These are phyloP conservation scores for Ascochyta clinopodiicola DNA, from an alignment of 2,329 filamentous ascomycete species.

Conservation along the genomic window DNA sequence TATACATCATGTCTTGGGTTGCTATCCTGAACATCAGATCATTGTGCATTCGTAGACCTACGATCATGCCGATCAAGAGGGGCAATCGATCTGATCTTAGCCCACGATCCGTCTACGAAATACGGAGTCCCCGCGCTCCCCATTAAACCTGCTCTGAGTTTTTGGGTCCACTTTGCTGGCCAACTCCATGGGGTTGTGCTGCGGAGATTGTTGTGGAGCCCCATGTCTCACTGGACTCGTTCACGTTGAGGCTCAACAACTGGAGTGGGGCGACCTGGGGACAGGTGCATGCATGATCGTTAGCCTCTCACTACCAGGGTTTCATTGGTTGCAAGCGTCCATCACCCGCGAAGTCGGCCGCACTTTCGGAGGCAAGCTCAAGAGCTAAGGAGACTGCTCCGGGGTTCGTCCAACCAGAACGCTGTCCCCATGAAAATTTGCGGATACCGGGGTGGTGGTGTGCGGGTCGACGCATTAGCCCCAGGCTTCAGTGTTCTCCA, in stretches of 20 bases:
- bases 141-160: slow-evolving; percentile 9
- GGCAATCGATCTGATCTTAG: background rate
- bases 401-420: slow-evolving; percentile 21
- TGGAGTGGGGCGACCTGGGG: slow-evolving; percentile 24
- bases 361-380: slow-evolving; percentile 25
- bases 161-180: slow-evolving; percentile 15
- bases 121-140: slow-evolving; percentile 15
- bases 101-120: slow-evolving; percentile 2
- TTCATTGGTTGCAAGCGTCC: slow-evolving; percentile 23
- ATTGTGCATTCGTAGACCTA: background rate
- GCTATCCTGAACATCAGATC: slow-evolving; percentile 8
- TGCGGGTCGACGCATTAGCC: slow-evolving; percentile 26
- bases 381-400: slow-evolving; percentile 11
- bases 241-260: slow-evolving; percentile 38
- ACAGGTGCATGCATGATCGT: slow-evolving; percentile 6
- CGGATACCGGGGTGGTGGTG: slow-evolving; percentile 22
- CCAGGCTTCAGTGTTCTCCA: slow-evolving; percentile 17
- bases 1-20: slow-evolving; percentile 4
- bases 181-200: slow-evolving; percentile 33
- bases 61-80: slow-evolving; percentile 6
- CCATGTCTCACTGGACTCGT: slow-evolving; percentile 16
- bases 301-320: background rate
- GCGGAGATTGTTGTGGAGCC: slow-evolving; percentile 33
- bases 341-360: slow-evolving; percentile 20
- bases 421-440: slow-evolving; percentile 19